These are phyloP conservation scores for Triglochin maritima DNA, from an alignment of 106 monocot genomes.

Conservation along the genomic window DNA sequence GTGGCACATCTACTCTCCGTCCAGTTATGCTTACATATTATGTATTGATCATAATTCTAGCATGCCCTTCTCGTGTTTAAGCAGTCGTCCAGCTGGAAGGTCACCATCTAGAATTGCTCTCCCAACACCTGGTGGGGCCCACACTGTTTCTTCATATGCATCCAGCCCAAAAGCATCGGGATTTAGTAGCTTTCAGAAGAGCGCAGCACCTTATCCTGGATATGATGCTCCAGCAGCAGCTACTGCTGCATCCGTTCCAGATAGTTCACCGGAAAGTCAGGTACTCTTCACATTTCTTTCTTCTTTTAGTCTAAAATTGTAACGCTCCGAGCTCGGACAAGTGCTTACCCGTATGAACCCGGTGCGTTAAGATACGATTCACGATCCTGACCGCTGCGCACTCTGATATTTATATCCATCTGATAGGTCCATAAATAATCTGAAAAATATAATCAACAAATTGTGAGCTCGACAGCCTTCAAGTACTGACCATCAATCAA, in stretches of 20 bases:
- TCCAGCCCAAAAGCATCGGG: background rate
- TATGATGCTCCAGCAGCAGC: background rate
- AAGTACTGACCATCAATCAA: too few species aligned
- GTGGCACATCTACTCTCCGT: background rate
- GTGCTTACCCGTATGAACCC: too few species aligned
- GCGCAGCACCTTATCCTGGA: background rate
- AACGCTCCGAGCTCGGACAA: too few species aligned
- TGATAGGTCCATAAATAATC: too few species aligned
- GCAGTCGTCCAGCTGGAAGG: constrained; percentile 9
- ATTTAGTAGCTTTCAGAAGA: background rate
- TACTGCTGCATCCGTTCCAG: background rate
- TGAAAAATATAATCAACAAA: too few species aligned
- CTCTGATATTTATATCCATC: too few species aligned
- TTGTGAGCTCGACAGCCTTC: too few species aligned
- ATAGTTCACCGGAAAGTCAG: background rate
- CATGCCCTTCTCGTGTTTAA: background rate
- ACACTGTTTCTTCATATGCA: background rate
- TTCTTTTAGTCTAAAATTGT: too few species aligned
- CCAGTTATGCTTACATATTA: background rate
- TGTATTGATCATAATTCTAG: background rate
- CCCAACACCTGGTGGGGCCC: constrained; percentile 34
- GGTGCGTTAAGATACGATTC: too few species aligned
- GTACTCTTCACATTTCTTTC: too few species aligned
- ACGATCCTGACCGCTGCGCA: too few species aligned
- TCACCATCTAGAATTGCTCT: constrained; percentile 27